Evolutionary conservation across 225 moss, liverwort and hornwort species (phyloP), one percentile per base, ranked within the genome.

Genomic region (Marchantia paleacea): DNA sequence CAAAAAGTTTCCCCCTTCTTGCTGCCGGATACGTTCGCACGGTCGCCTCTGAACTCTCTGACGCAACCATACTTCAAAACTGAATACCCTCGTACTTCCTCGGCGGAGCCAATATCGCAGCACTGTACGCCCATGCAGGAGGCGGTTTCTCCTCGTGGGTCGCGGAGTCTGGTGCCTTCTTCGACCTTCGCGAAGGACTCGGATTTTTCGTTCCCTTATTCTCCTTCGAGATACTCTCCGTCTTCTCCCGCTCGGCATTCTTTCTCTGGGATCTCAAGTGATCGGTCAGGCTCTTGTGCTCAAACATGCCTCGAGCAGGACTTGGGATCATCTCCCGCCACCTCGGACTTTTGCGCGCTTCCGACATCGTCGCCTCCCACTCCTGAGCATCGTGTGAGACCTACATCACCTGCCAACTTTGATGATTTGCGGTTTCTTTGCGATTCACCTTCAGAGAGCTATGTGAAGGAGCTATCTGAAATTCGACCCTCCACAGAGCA

Each of bases 301-400:
- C 76, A 79, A 1, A 52, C 83, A 26, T 13, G 73, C 28, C 55
- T n/a, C 7, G 78, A 83, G 26, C 77, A 76, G 29, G 84, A 84
- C 7, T 8, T 52, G 18, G 18, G 48, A 20, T 49, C 83, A 6
- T 89, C 91, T 26, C 79, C 88, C 15, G 55, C 80, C 55, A 82
- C 86, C 6, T 86, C 86, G 10, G 90, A 83, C 8, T 80, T 72
- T 15, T 87, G 81, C 8, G 88, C 89, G 28, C 52, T 86, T 22
- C 87, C 85, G n/a, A 80, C 85, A 79, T 79, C 79, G 25, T 88
- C 95, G 25, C 92, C 93, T 10, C 72, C 85, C 8, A 90, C 91
- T 28, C 92, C 93, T 20, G 90, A 86, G 55, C 84, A 86, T 80
- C 80, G 84, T 48, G 63, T 78, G 55, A 82, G 84, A 82, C 80